Evolutionary conservation across 2,329 filamentous ascomycete genomes (phyloP).

Genomic region (Leptosphaerulina australis): DNA sequence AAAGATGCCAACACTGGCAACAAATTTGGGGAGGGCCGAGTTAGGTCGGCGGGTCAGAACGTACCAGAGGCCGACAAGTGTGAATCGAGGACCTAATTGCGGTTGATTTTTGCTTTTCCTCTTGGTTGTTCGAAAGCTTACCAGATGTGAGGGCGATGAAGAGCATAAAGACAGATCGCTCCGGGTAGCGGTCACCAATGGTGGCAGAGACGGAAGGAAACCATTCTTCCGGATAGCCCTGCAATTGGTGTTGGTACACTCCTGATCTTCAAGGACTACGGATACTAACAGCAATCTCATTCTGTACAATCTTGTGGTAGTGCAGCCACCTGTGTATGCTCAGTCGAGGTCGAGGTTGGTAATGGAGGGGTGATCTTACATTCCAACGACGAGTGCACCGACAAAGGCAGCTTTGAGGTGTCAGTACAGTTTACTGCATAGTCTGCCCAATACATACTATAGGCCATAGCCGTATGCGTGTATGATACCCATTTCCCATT

Average conservation of each 20-base stretch:
- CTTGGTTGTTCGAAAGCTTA: slow-evolving; percentile 45
- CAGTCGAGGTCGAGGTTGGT: slow-evolving; percentile 22
- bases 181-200: slow-evolving; percentile 95
- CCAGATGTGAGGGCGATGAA: slow-evolving; percentile 97
- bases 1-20: slow-evolving; percentile 80
- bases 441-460: slow-evolving; percentile 58
- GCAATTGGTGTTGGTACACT: slow-evolving; percentile 22
- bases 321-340: slow-evolving; percentile 68
- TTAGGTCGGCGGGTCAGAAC: slow-evolving; percentile 80
- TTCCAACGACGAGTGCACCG: slow-evolving; percentile 80
- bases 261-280: neutral
- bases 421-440: slow-evolving; percentile 17
- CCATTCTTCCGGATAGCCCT: slow-evolving; percentile 79
- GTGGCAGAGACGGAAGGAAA: slow-evolving; percentile 95
- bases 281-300: slow-evolving; percentile 76
- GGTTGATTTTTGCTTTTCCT: slow-evolving; percentile 14
- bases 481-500: slow-evolving; percentile 91
- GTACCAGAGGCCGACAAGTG: slow-evolving; percentile 90
- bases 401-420: slow-evolving; percentile 72
- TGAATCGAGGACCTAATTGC: slow-evolving; percentile 79
- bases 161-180: slow-evolving; percentile 94
- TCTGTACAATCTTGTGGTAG: slow-evolving; percentile 96
- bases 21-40: slow-evolving; percentile 76
- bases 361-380: slow-evolving; percentile 38
- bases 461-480: slow-evolving; percentile 82